These are phyloP conservation scores for Pistacia vera DNA, from an alignment of 345 rosid genomes.

Conservation along the genomic window DNA sequence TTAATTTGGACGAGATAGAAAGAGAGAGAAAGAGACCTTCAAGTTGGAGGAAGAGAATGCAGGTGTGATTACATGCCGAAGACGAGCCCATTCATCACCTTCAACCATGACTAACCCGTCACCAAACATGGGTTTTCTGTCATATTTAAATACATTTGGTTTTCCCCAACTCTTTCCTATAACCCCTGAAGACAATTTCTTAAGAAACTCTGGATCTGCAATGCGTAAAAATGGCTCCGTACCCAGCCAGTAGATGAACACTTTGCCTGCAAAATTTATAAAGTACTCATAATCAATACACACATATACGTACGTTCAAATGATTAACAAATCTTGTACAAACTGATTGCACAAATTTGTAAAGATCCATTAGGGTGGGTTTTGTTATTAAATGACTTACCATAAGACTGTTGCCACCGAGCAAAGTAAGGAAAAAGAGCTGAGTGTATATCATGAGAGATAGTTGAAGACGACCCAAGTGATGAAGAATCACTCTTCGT, in stretches of 20 bases:
- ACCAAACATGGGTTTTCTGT: conserved; percentile 94
- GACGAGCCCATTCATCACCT: conserved; percentile 92
- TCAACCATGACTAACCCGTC: conserved; percentile 84
- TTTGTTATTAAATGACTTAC: conserved; percentile 28
- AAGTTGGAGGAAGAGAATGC: conserved; percentile 80
- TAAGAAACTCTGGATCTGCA: conserved; percentile 89
- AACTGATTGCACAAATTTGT: too few relatives aligned
- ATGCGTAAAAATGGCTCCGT: conserved; percentile 89
- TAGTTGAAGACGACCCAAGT: conserved; percentile 19
- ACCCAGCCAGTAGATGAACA: conserved; percentile 92
- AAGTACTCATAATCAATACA: neutral
- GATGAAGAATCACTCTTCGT: conserved; percentile 15
- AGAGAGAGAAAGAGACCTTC: conserved; percentile 48
- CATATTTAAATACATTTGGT: conserved; percentile 75
- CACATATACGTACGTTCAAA: too few relatives aligned
- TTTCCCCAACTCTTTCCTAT: conserved; percentile 97
- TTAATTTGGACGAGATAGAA: neutral
- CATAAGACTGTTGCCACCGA: conserved; percentile 77
- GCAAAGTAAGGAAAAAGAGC: conserved; percentile 76
- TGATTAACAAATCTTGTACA: neutral
- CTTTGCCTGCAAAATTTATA: conserved; percentile 61
- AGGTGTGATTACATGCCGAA: conserved; percentile 86
- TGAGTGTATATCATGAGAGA: conserved; percentile 85
- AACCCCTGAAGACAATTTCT: conserved; percentile 69
- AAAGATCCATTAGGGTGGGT: neutral